phyloP scores from a whole-genome alignment of 148 eudicot species.

The Cornus suecica region DNA sequence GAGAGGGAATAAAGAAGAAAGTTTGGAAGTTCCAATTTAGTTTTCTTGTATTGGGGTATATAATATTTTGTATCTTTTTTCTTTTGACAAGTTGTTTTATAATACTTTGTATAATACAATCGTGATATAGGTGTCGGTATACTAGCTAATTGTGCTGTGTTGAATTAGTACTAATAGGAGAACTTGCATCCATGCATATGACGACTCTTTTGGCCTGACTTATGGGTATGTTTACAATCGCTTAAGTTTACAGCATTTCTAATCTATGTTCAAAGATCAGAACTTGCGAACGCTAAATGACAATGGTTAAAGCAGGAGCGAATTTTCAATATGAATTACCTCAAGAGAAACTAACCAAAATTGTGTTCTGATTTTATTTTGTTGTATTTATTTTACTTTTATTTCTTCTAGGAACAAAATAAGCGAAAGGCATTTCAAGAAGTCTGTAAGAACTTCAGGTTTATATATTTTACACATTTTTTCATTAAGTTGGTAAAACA shows the following conservation, averaged over 20 bases:
- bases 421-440: slow-evolving; percentile 88
- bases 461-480: not conserved
- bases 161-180: not conserved
- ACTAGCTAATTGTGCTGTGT: not conserved
- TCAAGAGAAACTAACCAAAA: not conserved
- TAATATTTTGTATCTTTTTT: too few relatives aligned
- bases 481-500: not conserved
- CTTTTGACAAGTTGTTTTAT: too few relatives aligned
- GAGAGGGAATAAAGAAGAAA: too few relatives aligned
- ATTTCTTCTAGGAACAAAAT: slow-evolving; percentile 60
- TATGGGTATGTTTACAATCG: not conserved
- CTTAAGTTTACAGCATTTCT: slow-evolving; percentile 4
- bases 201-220: not conserved
- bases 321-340: not conserved
- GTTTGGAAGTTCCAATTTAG: not conserved
- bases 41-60: not conserved
- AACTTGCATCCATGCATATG: not conserved
- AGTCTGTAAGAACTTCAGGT: slow-evolving; percentile 84
- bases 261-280: not conserved
- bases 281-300: not conserved
- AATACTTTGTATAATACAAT: too few relatives aligned
- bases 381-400: not conserved
- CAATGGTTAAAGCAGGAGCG: not conserved
- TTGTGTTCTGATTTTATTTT: not conserved
- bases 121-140: not conserved